Evolutionary conservation across 805 yeast genomes (phyloP), one percentile per base, ranked within the genome.

Genomic region (Saccharomycopsis selenospora): DNA sequence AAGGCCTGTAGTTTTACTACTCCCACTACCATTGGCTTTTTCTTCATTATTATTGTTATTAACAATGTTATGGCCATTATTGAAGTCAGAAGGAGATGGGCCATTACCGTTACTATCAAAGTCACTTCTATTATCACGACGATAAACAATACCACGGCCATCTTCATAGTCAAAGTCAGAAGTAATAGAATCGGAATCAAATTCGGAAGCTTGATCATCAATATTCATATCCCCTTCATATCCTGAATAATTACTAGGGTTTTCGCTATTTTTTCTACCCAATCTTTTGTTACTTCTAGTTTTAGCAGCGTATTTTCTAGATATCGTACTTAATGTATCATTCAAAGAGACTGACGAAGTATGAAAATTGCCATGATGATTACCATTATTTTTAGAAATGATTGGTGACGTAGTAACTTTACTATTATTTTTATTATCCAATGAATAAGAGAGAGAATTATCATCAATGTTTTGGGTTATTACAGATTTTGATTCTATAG

Each of bases 1-100:
- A 43, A 79, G 40, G 13, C 26, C 47, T 10, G 17, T 41, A 13
- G 14, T 14, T 24, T 24, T 23, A 4, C 28, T 27, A 7, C 29
- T n/a, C 14, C 33, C 18, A n/a, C 44, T 27, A 28, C 44, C 18
- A 17, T 13, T 41, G 18, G 40, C 20, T 33, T 33, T 6, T 33
- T 33, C n/a, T n/a, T n/a, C n/a, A 20, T 33, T 33, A 5, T 6
- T 17, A 33, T 20, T 14, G 10, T 33, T 33, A 17, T 33, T 20
- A 7, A 14, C 38, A 10, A 33, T 14, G 17, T 33, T 20, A 14
- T 33, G 20, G 17, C 38, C 38, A 10, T 7, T 20, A 10, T 17
- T 17, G 17, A 20, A 14, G 20, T n/a, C 33, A 28, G 10, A 10
- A 10, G 13, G 13, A 10, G n/a, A n/a, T 10, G 38, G 18, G 6